Evolutionary conservation across 1,284 basidiomycete species (phyloP).

Genomic region (Tremellales sp.): DNA sequence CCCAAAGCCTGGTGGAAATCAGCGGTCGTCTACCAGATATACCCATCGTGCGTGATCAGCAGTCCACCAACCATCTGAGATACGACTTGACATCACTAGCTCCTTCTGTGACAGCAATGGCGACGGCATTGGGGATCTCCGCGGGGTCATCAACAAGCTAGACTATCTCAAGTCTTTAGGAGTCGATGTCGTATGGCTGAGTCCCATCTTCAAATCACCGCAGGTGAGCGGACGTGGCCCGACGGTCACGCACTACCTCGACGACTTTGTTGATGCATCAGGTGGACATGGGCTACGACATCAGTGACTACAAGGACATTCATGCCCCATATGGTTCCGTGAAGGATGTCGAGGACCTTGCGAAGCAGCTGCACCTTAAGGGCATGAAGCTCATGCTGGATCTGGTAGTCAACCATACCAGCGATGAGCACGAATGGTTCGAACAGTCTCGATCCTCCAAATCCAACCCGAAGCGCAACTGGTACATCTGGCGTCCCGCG

Average conservation of each 20-base stretch:
- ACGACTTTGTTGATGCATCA: not conserved
- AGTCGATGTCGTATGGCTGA: slow-evolving; percentile 59
- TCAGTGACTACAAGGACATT: slow-evolving; percentile 47
- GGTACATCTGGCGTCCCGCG: slow-evolving; percentile 43
- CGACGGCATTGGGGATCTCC: slow-evolving; percentile 72
- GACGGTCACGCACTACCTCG: not conserved
- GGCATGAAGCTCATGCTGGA: slow-evolving; percentile 48
- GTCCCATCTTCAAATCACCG: slow-evolving; percentile 45
- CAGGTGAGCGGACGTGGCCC: not conserved
- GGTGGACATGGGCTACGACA: slow-evolving; percentile 23
- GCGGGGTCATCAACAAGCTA: slow-evolving; percentile 61
- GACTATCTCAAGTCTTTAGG: slow-evolving; percentile 69
- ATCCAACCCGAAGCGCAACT: slow-evolving; percentile 43
- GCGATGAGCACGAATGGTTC: slow-evolving; percentile 50
- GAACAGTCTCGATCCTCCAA: slow-evolving; percentile 40
- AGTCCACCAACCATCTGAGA: slow-evolving; percentile 58
- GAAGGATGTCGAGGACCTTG: slow-evolving; percentile 45
- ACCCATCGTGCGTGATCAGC: not conserved
- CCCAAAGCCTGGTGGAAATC: slow-evolving; percentile 3
- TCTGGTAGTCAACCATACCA: slow-evolving; percentile 50
- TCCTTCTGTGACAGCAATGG: slow-evolving; percentile 67
- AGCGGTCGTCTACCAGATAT: not conserved
- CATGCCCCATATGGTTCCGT: slow-evolving; percentile 48
- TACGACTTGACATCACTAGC: slow-evolving; percentile 53
- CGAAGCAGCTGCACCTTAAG: slow-evolving; percentile 35